These are phyloP conservation scores for Pilasporangium apinafurcum DNA, from an alignment of 352 stramenopile species.

Conservation along the genomic window DNA sequence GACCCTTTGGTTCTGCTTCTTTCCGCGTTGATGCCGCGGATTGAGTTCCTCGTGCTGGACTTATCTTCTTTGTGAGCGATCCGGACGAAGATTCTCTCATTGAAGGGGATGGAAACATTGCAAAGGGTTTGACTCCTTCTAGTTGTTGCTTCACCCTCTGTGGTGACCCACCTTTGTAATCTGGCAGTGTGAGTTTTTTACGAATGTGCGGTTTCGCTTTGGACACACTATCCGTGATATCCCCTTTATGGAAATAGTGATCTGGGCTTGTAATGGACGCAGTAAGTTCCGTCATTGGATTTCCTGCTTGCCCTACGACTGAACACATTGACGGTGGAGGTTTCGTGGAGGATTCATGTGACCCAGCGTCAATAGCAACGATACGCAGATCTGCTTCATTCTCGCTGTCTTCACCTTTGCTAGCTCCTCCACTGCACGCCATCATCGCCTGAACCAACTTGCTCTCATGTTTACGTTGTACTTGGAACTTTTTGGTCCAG, in stretches of 20 bases:
- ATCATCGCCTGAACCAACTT: slow-evolving; percentile 56
- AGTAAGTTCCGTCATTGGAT: slow-evolving; percentile 16
- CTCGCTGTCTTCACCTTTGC: slow-evolving; percentile 29
- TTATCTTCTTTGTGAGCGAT: neutral
- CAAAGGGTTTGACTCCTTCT: neutral
- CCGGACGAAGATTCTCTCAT: too few relatives aligned
- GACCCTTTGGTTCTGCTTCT: neutral
- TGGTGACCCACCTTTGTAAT: slow-evolving; percentile 33
- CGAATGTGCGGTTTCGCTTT: slow-evolving; percentile 31
- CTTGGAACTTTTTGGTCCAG: slow-evolving; percentile 51
- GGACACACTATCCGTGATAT: slow-evolving; percentile 17
- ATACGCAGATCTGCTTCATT: neutral
- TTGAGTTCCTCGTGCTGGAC: slow-evolving; percentile 2
- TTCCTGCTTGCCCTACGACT: slow-evolving; percentile 10
- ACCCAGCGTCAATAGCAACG: neutral
- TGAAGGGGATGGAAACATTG: neutral
- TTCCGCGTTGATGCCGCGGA: slow-evolving; percentile 1
- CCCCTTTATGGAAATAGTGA: slow-evolving; percentile 32
- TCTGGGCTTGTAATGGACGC: slow-evolving; percentile 16
- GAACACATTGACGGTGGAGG: too few relatives aligned
- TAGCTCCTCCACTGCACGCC: slow-evolving; percentile 18
- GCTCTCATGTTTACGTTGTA: slow-evolving; percentile 43
- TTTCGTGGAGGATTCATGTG: slow-evolving; percentile 1
- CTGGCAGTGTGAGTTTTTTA: slow-evolving; percentile 28
- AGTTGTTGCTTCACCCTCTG: slow-evolving; percentile 12